Evolutionary conservation across 2,329 filamentous ascomycete genomes (phyloP), one percentile per base, ranked within the genome.

Genomic region (Colletotrichum filicis): DNA sequence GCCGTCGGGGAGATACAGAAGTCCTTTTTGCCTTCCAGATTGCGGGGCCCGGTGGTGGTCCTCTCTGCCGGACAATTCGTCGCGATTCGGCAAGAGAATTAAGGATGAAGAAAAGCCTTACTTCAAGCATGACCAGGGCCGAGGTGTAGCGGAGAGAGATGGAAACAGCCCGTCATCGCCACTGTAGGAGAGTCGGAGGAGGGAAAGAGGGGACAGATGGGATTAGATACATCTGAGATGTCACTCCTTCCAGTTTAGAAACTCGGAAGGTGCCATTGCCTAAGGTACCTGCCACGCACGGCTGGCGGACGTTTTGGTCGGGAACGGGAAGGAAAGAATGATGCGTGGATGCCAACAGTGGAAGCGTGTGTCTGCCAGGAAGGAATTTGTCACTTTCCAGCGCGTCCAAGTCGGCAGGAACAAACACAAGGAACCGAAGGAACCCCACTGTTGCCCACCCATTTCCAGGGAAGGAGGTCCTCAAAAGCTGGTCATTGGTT

Each of bases 111-210:
- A 64, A 63, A 52, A 69, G 65, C 53, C 60, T 59, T 30, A 69
- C 30, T 69, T 57, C 11, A 72, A 49, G 37, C 14, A 49, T 63
- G 37, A 58, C 37, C 16, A 22, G 69, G 59, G 24, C 24, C 57
- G n/a, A 46, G 24, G 28, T 30, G 22, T 24, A 59, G 16, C n/a
- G 11, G n/a, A 57, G 30, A 57, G 16, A 8, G 24, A 1, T 11
- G 22, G 55, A 55, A 26, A 12, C 22, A 60, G 6, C 19, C 42
- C 11, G 19, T 49, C 42, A 49, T 49, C 19, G 19, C 19, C 14
- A 2, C 22, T 14, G 66, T 30, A 46, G 46, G n/a, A 9, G 8
- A 14, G 37, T 14, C n/a, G 16, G 49, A 42, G n/a, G 30, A 24
- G 46, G 19, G 62, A 42, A 37, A 37, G 30, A 22, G n/a, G 32